Evolutionary conservation across 1,139 yeast genomes (phyloP).

Genomic region (Nakaseomyces sp.): DNA sequence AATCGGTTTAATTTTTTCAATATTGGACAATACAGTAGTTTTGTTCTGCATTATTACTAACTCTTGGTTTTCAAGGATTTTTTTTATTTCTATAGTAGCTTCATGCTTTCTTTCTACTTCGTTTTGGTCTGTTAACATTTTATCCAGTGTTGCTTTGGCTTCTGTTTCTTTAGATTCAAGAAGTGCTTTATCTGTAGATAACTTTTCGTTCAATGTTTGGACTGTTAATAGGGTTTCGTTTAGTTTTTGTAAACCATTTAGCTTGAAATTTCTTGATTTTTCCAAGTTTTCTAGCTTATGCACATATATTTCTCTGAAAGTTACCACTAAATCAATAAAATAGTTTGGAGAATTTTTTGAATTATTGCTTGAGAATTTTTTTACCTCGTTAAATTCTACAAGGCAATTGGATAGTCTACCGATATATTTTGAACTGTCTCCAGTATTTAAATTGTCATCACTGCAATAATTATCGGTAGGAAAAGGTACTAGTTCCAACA

Average conservation of each 20-base stretch:
- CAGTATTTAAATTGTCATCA: background rate
- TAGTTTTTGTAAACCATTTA: constrained; percentile 64
- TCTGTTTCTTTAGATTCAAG: constrained; percentile 52
- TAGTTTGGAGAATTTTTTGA: constrained; percentile 42
- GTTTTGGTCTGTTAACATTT: constrained; percentile 79
- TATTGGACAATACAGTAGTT: constrained; percentile 48
- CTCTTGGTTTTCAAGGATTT: constrained; percentile 62
- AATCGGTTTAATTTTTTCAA: constrained; percentile 75
- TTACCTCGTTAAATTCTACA: background rate
- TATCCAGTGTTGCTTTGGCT: constrained; percentile 63
- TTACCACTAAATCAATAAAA: constrained; percentile 44
- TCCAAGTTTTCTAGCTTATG: constrained; percentile 45
- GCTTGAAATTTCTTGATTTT: constrained; percentile 62
- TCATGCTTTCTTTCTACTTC: constrained; percentile 88
- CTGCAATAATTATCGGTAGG: background rate
- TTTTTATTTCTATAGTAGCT: constrained; percentile 71
- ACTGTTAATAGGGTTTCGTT: constrained; percentile 74
- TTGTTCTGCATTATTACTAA: constrained; percentile 49
- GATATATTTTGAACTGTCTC: background rate
- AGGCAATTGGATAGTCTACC: background rate
- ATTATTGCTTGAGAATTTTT: background rate
- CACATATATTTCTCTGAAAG: constrained; percentile 40
- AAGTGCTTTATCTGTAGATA: constrained; percentile 46
- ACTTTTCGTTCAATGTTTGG: constrained; percentile 44
- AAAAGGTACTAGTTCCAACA: background rate